Conservation (phyloP, 1,139 yeast species). For the Entelexis paramagnoliae region DNA sequence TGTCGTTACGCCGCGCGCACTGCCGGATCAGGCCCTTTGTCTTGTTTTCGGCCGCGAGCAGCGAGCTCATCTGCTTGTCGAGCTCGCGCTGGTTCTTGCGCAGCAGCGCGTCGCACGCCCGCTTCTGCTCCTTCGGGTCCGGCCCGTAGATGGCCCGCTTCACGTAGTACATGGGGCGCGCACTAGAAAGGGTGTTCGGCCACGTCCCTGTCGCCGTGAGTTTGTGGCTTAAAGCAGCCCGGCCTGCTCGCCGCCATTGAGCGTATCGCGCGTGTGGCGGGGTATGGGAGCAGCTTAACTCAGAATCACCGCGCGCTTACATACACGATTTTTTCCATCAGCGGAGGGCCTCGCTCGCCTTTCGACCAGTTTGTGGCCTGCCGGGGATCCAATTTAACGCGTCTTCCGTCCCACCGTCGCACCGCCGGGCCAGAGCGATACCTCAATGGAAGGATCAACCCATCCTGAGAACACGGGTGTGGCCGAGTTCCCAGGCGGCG, state of each 20-base stretch:
- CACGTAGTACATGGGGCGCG: constrained; percentile 34
- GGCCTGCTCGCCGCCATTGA: not conserved
- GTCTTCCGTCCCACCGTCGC: not conserved
- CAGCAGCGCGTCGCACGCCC: constrained; percentile 69
- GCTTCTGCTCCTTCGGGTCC: constrained; percentile 87
- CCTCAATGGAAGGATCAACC: constrained; percentile 17
- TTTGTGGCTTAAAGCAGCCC: not conserved
- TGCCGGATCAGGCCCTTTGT: constrained; percentile 65
- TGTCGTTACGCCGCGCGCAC: constrained; percentile 70
- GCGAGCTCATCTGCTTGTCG: constrained; percentile 57
- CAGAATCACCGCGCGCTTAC: constrained; percentile 3
- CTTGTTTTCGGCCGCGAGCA: constrained; percentile 48
- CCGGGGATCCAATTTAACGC: not conserved
- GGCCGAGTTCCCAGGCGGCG: constrained; percentile 8
- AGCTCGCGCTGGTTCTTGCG: constrained; percentile 78
- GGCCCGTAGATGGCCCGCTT: constrained; percentile 91
- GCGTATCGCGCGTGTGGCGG: not conserved
- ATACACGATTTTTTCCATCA: constrained; percentile 3
- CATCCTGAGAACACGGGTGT: constrained; percentile 13
- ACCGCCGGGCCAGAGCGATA: not conserved
- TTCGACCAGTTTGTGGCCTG: constrained; percentile 2
- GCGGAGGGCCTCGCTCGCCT: constrained; percentile 6
- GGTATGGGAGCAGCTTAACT: not conserved
- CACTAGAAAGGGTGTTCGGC: too few species aligned
- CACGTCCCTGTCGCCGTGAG: too few species aligned